phyloP scores from a whole-genome alignment of 2,329 filamentous ascomycete species.

The Aspergillus sp. region DNA sequence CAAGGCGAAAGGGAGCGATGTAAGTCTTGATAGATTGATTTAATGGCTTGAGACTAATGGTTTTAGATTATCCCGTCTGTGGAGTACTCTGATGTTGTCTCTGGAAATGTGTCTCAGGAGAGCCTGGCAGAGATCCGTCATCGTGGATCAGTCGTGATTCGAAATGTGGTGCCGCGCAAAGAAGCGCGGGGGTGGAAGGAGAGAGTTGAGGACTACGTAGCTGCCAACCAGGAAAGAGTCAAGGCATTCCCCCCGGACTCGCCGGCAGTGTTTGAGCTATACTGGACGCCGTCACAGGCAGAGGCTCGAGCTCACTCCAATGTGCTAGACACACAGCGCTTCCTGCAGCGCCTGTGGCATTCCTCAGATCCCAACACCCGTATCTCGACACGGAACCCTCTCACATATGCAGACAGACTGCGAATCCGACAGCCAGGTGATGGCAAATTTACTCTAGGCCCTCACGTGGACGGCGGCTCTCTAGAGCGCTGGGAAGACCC shows the following conservation, averaged over 20 bases:
- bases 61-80: constrained; percentile 44
- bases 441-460: constrained; percentile 67
- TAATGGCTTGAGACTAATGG: constrained; percentile 7
- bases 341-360: constrained; percentile 67
- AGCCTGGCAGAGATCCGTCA: constrained; percentile 54
- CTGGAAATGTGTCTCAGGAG: constrained; percentile 35
- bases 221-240: constrained; percentile 53
- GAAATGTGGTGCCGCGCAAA: constrained; percentile 62
- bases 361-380: constrained; percentile 49
- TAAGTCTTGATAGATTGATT: constrained; percentile 21
- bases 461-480: constrained; percentile 72
- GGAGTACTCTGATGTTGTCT: constrained; percentile 40
- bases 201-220: constrained; percentile 64
- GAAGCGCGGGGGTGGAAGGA: constrained; percentile 67
- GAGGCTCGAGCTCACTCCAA: constrained; percentile 67
- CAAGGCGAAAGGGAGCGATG: constrained; percentile 40
- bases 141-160: constrained; percentile 64
- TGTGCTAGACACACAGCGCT: constrained; percentile 60
- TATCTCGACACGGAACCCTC: constrained; percentile 57
- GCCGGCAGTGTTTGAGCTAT: constrained; percentile 72
- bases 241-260: constrained; percentile 65
- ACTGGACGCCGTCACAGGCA: constrained; percentile 70
- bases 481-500: constrained; percentile 72
- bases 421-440: constrained; percentile 73
- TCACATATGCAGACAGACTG: constrained; percentile 70